Evolutionary conservation across 2,329 filamentous ascomycete species (phyloP).

Genomic region (Coniochaeta sp.): DNA sequence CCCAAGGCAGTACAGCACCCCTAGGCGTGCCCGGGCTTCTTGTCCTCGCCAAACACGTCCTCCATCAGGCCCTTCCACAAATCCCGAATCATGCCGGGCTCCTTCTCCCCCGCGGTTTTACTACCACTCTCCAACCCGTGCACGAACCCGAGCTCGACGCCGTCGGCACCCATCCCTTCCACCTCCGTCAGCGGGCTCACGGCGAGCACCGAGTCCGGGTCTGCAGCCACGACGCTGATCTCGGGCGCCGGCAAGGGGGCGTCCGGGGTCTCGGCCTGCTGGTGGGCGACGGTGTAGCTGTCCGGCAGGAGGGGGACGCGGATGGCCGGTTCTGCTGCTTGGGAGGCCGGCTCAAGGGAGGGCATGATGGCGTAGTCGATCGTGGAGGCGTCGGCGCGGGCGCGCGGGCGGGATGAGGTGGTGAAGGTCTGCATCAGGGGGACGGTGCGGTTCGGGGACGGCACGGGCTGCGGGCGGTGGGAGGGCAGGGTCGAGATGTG

Average conservation of each 20-base stretch:
- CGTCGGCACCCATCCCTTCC: constrained; percentile 50
- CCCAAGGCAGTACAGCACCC: too few relatives aligned
- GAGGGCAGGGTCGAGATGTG: constrained; percentile 36
- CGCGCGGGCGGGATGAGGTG: constrained; percentile 20
- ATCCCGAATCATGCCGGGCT: constrained; percentile 41
- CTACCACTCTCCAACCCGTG: constrained; percentile 29
- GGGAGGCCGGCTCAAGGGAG: constrained; percentile 7
- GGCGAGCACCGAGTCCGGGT: constrained; percentile 45
- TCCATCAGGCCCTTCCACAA: constrained; percentile 52
- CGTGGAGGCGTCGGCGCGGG: constrained; percentile 28
- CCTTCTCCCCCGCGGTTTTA: background rate
- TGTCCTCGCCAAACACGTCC: constrained; percentile 28
- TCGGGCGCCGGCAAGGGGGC: constrained; percentile 32
- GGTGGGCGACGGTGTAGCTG: constrained; percentile 37
- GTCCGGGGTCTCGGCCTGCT: constrained; percentile 31
- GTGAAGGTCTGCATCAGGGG: constrained; percentile 58
- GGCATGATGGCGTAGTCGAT: constrained; percentile 51
- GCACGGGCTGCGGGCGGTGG: constrained; percentile 38
- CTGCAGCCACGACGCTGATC: constrained; percentile 48
- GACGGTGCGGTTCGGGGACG: constrained; percentile 34
- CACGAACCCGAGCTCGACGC: constrained; percentile 46
- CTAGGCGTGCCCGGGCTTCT: constrained; percentile 18
- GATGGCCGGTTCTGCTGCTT: constrained; percentile 26
- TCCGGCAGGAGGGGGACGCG: constrained; percentile 56
- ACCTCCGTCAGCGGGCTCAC: constrained; percentile 45